Conservation (phyloP, 345 rosid species). For the Camelina hispida region DNA sequence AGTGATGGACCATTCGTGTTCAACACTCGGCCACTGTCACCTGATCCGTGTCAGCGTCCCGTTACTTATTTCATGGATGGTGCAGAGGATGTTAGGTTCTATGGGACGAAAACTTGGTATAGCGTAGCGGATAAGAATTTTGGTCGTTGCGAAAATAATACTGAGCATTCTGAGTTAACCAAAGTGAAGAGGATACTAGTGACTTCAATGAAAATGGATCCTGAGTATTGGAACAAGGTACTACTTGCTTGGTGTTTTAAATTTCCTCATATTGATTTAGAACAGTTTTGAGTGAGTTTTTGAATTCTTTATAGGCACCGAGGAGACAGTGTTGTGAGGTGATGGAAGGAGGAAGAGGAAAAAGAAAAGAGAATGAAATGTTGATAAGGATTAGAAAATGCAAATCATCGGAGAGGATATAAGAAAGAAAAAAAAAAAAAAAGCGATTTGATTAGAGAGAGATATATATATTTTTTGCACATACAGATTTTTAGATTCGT, state of each 20-base stretch:
- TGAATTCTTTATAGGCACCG: constrained; percentile 48
- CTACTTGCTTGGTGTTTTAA: neutral
- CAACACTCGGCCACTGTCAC: constrained; percentile 55
- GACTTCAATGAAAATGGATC: constrained; percentile 62
- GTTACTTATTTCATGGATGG: constrained; percentile 61
- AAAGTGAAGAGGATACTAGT: constrained; percentile 56
- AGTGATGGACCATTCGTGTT: constrained; percentile 76
- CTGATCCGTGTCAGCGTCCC: constrained; percentile 62
- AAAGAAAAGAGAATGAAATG: constrained; percentile 44
- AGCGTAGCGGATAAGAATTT: constrained; percentile 36
- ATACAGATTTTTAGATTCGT: constrained; percentile 34
- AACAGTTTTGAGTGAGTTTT: constrained; percentile 1
- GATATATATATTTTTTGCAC: constrained; percentile 23
- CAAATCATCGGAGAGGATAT: constrained; percentile 53
- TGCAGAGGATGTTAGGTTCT: constrained; percentile 50
- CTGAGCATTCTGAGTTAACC: constrained; percentile 42
- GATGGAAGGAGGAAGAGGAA: constrained; percentile 45
- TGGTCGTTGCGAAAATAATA: constrained; percentile 48
- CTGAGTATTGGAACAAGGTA: constrained; percentile 72
- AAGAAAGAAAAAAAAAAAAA: neutral
- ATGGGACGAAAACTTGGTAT: constrained; percentile 62
- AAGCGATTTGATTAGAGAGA: constrained; percentile 21
- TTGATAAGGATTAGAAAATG: constrained; percentile 71
- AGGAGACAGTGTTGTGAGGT: constrained; percentile 70
- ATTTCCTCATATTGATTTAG: neutral